Evolutionary conservation across 2,329 filamentous ascomycete genomes (phyloP).

Genomic region (Ploettnerulaceae sp.): DNA sequence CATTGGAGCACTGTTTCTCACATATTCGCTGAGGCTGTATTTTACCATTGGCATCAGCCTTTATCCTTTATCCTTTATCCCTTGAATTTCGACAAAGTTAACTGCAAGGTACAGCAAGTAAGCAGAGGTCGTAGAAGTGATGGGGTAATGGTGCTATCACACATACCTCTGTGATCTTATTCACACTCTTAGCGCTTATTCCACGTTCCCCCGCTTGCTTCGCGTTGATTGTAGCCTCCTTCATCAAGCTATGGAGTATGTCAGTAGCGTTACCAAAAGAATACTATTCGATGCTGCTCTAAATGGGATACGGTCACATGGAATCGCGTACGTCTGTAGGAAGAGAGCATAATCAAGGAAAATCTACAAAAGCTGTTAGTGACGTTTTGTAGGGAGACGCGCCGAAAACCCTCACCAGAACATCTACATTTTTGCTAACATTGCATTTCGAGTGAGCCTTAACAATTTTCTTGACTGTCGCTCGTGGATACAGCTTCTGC

Average conservation of each 20-base stretch:
- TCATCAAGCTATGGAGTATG: slow-evolving; percentile 57
- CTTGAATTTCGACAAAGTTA: slow-evolving; percentile 5
- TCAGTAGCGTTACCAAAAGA: slow-evolving; percentile 13
- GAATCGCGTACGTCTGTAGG: slow-evolving; percentile 52
- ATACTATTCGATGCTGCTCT: background rate
- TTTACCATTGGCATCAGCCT: background rate
- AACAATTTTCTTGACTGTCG: slow-evolving; percentile 81
- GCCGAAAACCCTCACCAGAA: slow-evolving; percentile 55
- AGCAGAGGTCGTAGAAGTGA: background rate
- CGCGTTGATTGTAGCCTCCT: slow-evolving; percentile 71
- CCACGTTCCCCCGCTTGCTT: slow-evolving; percentile 69
- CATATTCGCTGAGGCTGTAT: no score
- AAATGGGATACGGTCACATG: background rate
- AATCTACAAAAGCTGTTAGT: slow-evolving; percentile 50
- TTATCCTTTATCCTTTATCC: slow-evolving; percentile 6
- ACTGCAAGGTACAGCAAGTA: background rate
- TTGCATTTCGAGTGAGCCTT: slow-evolving; percentile 81
- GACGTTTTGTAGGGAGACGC: slow-evolving; percentile 15
- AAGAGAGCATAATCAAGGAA: slow-evolving; percentile 83
- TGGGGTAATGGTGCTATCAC: background rate
- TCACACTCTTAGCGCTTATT: slow-evolving; percentile 69
- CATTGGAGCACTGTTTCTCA: no score
- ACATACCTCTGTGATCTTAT: slow-evolving; percentile 70
- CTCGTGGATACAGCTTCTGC: slow-evolving; percentile 76
- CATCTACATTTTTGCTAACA: slow-evolving; percentile 80